Evolutionary conservation across 306 rosid species (phyloP), one percentile per base, ranked within the genome.

Genomic region (Fragaria vesca): DNA sequence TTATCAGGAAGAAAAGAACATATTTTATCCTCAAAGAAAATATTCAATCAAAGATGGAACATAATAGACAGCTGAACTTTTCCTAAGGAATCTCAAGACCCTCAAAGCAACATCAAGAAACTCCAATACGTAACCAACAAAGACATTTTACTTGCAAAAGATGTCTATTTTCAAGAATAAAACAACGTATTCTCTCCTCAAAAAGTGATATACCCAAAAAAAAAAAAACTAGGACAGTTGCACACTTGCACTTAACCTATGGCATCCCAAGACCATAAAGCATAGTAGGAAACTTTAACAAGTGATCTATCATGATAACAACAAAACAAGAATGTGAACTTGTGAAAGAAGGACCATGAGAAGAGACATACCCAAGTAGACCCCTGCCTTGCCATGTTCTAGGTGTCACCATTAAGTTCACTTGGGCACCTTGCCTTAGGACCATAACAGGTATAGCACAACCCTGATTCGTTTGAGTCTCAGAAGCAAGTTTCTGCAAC

Each of bases 311-410:
- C 8, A 51, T n/a, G 50, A 51, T 18, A 50, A 71, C 69, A 63
- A 77, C 40, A 63, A 17, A 63, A 63, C 42, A 63, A 32, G n/a
- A 3, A 63, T 63, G 43, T 32, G 12, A 63, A 32, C 42, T 63
- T 7, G 6, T 63, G 42, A 32, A 63, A 30, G 1, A 30, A 30
- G 42, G 42, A 18, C 47, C 80, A 24, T 76, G 75, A 81, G 71
- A 80, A 2, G 18, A 76, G 32, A 76, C 93, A 74, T 95, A 91
- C 98, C 98, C 98, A n/a, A 95, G 81, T 21, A 95, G 85, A 73
- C 97, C 97, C 48, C 97, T 85, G 87, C 97, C 97, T 85, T 87
- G 91, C 98, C 97, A 95, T 54, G 92, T 83, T 88, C 98, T 88
- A 12, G 98, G 98, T 20, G 93, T 92, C 85, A 92, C 61, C 17